Evolutionary conservation across 2,329 filamentous ascomycete species (phyloP).

Genomic region (Fusarium phyllophilum): DNA sequence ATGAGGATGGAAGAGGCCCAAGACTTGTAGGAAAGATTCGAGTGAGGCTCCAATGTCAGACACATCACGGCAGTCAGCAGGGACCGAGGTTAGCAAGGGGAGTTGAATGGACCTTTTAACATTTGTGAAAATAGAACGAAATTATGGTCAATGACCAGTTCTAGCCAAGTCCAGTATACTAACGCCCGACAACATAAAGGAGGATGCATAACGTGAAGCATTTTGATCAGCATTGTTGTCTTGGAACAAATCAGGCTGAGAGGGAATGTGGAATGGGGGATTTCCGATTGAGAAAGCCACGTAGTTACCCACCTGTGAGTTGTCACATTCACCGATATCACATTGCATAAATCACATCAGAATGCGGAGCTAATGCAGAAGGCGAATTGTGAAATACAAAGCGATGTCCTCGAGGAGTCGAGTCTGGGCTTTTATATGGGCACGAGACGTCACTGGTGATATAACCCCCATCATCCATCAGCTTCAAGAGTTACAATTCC

Average conservation of each 20-base stretch:
- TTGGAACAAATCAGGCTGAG: slow-evolving; percentile 12
- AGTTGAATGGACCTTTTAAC: slow-evolving; percentile 2
- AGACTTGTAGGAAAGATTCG: slow-evolving; percentile 1
- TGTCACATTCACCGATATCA: slow-evolving; percentile 7
- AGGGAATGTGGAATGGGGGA: not conserved
- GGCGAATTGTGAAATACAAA: slow-evolving; percentile 6
- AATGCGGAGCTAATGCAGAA: not conserved
- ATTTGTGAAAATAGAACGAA: not conserved
- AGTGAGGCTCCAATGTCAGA: not conserved
- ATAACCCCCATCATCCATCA: not conserved
- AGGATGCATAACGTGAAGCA: not conserved
- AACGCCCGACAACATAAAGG: not conserved
- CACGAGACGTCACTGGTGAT: not conserved
- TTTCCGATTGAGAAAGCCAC: slow-evolving; percentile 12
- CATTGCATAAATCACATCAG: slow-evolving; percentile 10
- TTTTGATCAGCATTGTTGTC: not conserved
- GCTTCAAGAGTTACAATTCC: not conserved
- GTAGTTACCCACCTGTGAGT: slow-evolving; percentile 1
- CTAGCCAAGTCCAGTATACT: not conserved
- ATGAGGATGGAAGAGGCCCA: not conserved
- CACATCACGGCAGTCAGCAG: not conserved
- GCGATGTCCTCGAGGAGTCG: not conserved
- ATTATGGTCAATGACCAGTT: not conserved
- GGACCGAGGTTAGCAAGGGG: not conserved
- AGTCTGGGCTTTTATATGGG: not conserved